Base-by-base conservation (phyloP, 768 basidiomycete genomes). In the Cystobasidium ongulense region DNA sequence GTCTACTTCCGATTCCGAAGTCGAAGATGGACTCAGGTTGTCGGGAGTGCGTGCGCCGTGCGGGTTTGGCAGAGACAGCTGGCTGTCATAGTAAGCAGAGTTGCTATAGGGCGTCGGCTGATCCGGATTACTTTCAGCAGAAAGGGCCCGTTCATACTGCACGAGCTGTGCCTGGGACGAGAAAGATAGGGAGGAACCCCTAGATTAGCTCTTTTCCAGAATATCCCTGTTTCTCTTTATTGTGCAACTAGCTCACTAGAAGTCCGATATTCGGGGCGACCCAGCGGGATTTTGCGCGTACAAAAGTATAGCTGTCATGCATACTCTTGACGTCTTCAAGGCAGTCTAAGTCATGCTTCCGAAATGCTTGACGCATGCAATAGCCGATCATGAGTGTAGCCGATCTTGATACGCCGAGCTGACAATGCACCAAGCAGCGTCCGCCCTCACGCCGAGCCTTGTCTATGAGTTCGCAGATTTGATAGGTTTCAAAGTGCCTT, bases 251-350 rank as follows among this genome's bases (percentile, higher is more conserved):
- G 54, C 31, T 38, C 57, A 67, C 50, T 41, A 88, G 91, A 82
- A 83, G 92, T 90, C 90, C 92, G 88, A 95, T 94, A 81, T 95
- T 95, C 67, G 92, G 92, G 23, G 92, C 90, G 73, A 91, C 86
- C 84, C 88, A 89, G 81, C 86, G 87, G 80, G 89, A 91, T 83
- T 90, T 92, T 79, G 88, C 86, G 81, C 94, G 93, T 52, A 94
- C 92, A 82, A 87, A 95, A 59, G 88, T 82, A 81, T 95, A 95
- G 31, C 92, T 90, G 43, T 87, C 89, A 79, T 94, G 90, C 90
- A 92, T 92, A 17, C 57, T 76, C 74, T 27, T 75, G 1, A 74
- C 76, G 7, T 76, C 67, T 63, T 75, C 89, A 50, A 83, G 83
- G 11, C 17, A 13, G 13, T 29, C 27, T 17, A 88, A 83, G 5